phyloP scores from a whole-genome alignment of 805 yeast species.

The Jamesozyma piceae region DNA sequence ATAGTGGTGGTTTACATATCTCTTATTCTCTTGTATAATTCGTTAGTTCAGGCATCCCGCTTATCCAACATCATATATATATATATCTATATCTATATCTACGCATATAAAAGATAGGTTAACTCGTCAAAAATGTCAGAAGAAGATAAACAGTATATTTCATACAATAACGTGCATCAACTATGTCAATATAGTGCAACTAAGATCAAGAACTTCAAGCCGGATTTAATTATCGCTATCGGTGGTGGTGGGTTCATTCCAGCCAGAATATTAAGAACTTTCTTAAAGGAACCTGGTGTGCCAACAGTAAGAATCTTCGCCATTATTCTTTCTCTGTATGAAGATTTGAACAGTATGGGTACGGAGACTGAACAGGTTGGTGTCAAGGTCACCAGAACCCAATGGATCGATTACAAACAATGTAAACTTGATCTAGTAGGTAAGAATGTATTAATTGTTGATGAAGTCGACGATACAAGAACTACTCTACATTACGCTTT shows the following conservation, averaged over 20 bases:
- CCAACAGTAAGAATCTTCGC: slow-evolving; percentile 93
- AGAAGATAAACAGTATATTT: slow-evolving; percentile 54
- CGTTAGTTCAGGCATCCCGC: too few relatives aligned
- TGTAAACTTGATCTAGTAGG: slow-evolving; percentile 52
- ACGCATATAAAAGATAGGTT: too few relatives aligned
- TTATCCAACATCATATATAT: too few relatives aligned
- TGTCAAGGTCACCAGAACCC: slow-evolving; percentile 62
- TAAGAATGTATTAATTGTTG: slow-evolving; percentile 64
- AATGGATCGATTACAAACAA: slow-evolving; percentile 72
- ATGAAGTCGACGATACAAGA: slow-evolving; percentile 82
- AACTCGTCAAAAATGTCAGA: slow-evolving; percentile 23
- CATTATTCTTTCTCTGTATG: slow-evolving; percentile 84
- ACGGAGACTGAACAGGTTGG: slow-evolving; percentile 51
- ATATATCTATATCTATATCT: not conserved
- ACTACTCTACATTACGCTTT: slow-evolving; percentile 76
- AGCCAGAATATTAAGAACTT: slow-evolving; percentile 90
- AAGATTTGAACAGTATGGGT: slow-evolving; percentile 59
- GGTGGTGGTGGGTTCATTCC: slow-evolving; percentile 99
- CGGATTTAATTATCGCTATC: slow-evolving; percentile 87
- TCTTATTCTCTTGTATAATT: not conserved
- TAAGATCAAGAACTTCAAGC: slow-evolving; percentile 60
- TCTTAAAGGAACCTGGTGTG: slow-evolving; percentile 76
- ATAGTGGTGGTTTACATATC: not conserved
- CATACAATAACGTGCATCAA: slow-evolving; percentile 75
- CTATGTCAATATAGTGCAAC: slow-evolving; percentile 55